These are phyloP conservation scores for Zymoseptoria tritici DNA, from an alignment of 2,329 filamentous ascomycete genomes.

Conservation along the genomic window DNA sequence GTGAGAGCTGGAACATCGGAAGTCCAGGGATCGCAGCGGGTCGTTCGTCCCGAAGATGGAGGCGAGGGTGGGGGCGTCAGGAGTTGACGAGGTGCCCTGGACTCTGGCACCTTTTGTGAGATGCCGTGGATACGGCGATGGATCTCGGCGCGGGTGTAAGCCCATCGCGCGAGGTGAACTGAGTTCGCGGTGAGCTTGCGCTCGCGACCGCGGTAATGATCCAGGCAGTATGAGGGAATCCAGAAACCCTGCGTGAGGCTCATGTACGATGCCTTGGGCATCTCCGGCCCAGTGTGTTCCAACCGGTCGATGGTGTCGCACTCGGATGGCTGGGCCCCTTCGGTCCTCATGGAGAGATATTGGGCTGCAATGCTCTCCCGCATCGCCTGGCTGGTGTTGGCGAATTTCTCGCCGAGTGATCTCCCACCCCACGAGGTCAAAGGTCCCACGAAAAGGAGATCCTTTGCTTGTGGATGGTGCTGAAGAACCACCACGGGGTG, in stretches of 20 bases:
- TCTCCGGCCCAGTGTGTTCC: background rate
- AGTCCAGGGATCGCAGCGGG: background rate
- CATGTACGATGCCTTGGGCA: background rate
- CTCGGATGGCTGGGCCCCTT: background rate
- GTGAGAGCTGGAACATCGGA: background rate
- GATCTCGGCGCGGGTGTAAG: background rate
- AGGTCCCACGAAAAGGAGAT: background rate
- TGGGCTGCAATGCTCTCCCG: background rate
- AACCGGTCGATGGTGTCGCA: background rate
- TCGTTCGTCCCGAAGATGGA: background rate
- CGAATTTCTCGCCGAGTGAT: background rate
- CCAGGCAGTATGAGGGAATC: background rate
- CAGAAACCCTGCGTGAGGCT: background rate
- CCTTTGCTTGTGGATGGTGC: background rate
- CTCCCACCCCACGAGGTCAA: background rate
- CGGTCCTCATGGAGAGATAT: background rate
- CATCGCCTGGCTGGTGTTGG: background rate
- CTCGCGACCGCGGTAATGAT: background rate
- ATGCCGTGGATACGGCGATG: background rate
- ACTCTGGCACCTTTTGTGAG: background rate
- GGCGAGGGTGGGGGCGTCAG: background rate
- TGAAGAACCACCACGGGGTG: background rate
- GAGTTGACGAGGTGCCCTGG: background rate
- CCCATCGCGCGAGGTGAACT: background rate
- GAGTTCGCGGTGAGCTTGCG: background rate